Evolutionary conservation across 306 rosid species (phyloP).

Genomic region (Sindora glabra): DNA sequence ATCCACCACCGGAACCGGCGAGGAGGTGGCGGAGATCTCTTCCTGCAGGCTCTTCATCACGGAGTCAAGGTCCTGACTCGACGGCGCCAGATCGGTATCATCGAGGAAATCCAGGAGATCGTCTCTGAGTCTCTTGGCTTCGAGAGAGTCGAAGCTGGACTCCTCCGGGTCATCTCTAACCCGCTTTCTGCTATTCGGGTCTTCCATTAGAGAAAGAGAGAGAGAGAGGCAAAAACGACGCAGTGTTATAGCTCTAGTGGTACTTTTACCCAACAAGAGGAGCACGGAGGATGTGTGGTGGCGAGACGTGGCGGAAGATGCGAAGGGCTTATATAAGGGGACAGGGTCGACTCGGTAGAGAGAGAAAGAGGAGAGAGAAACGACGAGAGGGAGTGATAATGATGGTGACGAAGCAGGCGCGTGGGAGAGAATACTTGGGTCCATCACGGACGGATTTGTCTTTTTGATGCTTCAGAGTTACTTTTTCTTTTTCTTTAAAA

Average conservation of each 20-base stretch:
- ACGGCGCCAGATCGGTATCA: conserved; percentile 38
- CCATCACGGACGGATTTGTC: conserved; percentile 55
- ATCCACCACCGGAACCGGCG: conserved; percentile 30
- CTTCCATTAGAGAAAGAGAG: conserved; percentile 44
- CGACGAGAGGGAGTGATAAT: conserved; percentile 21
- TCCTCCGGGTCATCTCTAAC: conserved; percentile 44
- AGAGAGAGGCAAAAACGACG: no score
- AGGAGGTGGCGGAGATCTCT: conserved; percentile 50
- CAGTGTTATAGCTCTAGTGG: no score
- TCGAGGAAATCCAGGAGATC: conserved; percentile 60
- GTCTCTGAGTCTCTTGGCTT: conserved; percentile 59
- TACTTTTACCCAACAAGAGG: not conserved
- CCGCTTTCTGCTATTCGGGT: conserved; percentile 31
- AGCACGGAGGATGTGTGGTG: conserved; percentile 16
- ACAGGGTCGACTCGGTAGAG: conserved; percentile 65
- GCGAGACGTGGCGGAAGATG: conserved; percentile 22
- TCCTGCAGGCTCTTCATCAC: conserved; percentile 72
- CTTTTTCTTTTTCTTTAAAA: not conserved
- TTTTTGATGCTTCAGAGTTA: conserved; percentile 14
- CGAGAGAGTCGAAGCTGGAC: conserved; percentile 37
- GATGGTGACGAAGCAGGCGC: conserved; percentile 75
- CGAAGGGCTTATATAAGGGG: conserved; percentile 38
- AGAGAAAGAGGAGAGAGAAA: conserved; percentile 34
- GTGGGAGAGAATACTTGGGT: conserved; percentile 56
- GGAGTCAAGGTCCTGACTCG: conserved; percentile 62